Conservation (phyloP, 306 rosid species). For the Quercus mongolica region DNA sequence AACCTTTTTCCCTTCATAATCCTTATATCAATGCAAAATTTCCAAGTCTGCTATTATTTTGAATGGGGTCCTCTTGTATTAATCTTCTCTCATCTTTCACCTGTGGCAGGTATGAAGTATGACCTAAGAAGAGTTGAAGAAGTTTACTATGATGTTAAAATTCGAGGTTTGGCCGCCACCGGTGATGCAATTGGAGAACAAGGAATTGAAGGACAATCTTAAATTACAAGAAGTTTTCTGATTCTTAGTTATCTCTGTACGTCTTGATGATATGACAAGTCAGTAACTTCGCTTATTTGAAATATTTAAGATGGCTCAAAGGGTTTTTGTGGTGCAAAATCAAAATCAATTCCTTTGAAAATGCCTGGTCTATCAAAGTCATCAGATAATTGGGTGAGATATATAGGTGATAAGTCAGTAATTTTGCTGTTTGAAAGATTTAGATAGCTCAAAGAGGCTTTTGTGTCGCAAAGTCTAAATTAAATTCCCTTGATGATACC, state of each 20-base stretch:
- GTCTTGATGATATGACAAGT: neutral
- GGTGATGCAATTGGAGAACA: constrained; percentile 36
- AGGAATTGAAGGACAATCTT: constrained; percentile 34
- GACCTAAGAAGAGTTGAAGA: constrained; percentile 89
- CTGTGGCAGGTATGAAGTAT: constrained; percentile 84
- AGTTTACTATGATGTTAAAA: constrained; percentile 90
- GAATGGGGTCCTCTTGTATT: neutral
- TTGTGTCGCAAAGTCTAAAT: neutral
- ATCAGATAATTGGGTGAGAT: too few relatives aligned
- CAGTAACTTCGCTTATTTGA: neutral
- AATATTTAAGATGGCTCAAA: neutral
- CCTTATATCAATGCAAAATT: neutral
- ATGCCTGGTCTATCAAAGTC: neutral
- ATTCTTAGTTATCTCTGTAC: neutral
- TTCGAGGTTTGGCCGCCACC: constrained; percentile 70
- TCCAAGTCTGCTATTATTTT: neutral
- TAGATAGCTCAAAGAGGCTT: neutral
- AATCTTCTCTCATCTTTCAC: constrained; percentile 6
- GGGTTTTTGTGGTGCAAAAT: neutral
- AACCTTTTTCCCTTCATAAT: neutral
- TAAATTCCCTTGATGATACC: neutral
- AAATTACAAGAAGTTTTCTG: neutral
- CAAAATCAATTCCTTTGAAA: neutral
- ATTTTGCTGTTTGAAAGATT: neutral
- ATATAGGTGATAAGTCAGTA: neutral